Percentiles rank a stretch among this genome's conserved stretches.
phyloP scores from a whole-genome alignment of 352 stramenopile species.

The Pythium myriotylum region DNA sequence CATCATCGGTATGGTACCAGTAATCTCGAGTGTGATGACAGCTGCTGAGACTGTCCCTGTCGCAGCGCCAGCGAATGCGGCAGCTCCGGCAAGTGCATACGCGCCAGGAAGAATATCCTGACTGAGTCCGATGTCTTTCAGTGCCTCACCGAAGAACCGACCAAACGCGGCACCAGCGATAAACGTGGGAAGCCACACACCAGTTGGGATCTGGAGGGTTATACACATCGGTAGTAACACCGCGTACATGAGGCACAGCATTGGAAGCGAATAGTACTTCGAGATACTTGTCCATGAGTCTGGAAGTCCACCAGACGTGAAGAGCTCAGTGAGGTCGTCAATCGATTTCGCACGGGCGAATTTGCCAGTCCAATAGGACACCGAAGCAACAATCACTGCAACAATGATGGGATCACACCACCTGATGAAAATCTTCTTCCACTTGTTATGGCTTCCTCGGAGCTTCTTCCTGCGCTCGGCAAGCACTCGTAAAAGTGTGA shows the following conservation, averaged over 20 bases:
- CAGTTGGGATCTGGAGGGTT: constrained; percentile 77
- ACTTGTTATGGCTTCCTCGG: constrained; percentile 38
- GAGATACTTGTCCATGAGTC: constrained; percentile 52
- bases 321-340: constrained; percentile 63
- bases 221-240: constrained; percentile 81
- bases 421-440: constrained; percentile 54
- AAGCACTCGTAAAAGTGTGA: constrained; percentile 61
- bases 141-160: constrained; percentile 71
- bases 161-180: constrained; percentile 83
- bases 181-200: constrained; percentile 86
- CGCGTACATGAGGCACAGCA: constrained; percentile 54
- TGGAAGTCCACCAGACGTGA: constrained; percentile 52
- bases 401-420: constrained; percentile 73
- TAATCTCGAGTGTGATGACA: constrained; percentile 89
- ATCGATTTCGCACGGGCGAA: constrained; percentile 63
- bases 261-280: constrained; percentile 66
- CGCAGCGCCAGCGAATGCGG: constrained; percentile 64
- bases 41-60: constrained; percentile 82
- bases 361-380: constrained; percentile 74
- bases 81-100: constrained; percentile 80
- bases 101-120: constrained; percentile 51
- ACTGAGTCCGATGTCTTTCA: constrained; percentile 23
- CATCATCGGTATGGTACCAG: constrained; percentile 78
- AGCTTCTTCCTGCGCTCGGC: constrained; percentile 36
- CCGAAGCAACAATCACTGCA: constrained; percentile 57